Evolutionary conservation across 1,139 yeast species (phyloP).

Genomic region (Yamadazyma spencermartinsiae): DNA sequence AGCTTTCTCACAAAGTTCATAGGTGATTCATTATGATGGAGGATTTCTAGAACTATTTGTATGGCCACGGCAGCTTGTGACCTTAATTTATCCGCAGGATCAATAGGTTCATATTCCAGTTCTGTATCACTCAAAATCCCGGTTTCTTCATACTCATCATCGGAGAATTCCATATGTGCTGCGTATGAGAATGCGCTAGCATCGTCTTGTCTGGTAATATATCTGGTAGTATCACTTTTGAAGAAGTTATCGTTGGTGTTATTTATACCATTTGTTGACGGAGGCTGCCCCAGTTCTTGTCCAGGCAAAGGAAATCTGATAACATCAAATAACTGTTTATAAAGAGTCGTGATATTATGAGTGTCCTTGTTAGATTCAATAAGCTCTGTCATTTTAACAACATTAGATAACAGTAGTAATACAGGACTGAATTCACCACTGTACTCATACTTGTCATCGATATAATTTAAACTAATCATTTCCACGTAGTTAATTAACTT

Average conservation of each 20-base stretch:
- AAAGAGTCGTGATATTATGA: conserved; percentile 6
- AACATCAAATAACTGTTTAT: conserved; percentile 5
- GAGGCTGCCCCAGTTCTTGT: neutral
- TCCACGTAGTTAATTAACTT: conserved; percentile 23
- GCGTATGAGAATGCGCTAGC: conserved; percentile 12
- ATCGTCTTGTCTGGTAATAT: neutral
- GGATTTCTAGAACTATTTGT: conserved; percentile 13
- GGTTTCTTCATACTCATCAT: conserved; percentile 27
- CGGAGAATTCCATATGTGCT: conserved; percentile 34
- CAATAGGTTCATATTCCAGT: conserved; percentile 13
- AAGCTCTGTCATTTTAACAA: neutral
- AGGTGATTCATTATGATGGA: conserved; percentile 28
- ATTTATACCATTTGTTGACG: too few relatives aligned
- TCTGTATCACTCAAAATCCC: conserved; percentile 22
- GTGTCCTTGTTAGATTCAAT: neutral
- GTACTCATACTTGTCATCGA: conserved; percentile 1
- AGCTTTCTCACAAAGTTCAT: conserved; percentile 26
- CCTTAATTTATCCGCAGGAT: conserved; percentile 5
- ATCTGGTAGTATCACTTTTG: conserved; percentile 5
- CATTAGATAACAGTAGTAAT: neutral
- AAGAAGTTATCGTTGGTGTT: conserved; percentile 14
- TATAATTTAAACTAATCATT: conserved; percentile 10
- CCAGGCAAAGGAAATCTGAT: conserved; percentile 3
- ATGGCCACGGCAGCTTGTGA: conserved; percentile 9
- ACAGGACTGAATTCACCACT: conserved; percentile 5